Evolutionary conservation across 1,284 basidiomycete species (phyloP).

Genomic region (Rhodofomes roseus): DNA sequence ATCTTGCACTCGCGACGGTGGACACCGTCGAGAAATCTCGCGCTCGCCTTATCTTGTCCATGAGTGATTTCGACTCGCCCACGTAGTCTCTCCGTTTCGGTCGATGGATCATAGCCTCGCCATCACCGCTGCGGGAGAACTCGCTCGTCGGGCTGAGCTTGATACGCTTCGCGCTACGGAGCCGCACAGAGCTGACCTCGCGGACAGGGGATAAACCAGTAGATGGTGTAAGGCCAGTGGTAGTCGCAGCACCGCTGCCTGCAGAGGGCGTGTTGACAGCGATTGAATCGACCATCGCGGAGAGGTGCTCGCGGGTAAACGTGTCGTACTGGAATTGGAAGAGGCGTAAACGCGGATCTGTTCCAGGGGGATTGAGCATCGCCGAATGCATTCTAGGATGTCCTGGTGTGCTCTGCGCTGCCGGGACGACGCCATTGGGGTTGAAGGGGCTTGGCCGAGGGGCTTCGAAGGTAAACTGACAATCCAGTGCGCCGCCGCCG

Average conservation of each 20-base stretch:
- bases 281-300: slow-evolving; percentile 87
- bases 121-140: slow-evolving; percentile 43
- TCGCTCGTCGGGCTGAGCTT: slow-evolving; percentile 64
- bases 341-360: slow-evolving; percentile 75
- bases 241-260: slow-evolving; percentile 33
- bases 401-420: slow-evolving; percentile 53
- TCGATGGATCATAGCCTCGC: slow-evolving; percentile 43
- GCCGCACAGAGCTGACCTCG: slow-evolving; percentile 45
- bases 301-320: slow-evolving; percentile 87
- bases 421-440: slow-evolving; percentile 30
- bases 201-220: slow-evolving; percentile 21
- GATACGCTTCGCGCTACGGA: slow-evolving; percentile 72
- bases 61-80: slow-evolving; percentile 65
- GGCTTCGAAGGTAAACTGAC: slow-evolving; percentile 75
- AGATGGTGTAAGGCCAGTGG: slow-evolving; percentile 27
- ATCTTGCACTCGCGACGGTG: slow-evolving; percentile 42
- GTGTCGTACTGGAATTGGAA: slow-evolving; percentile 95
- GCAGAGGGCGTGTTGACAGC: slow-evolving; percentile 73
- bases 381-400: slow-evolving; percentile 23
- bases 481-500: slow-evolving; percentile 35
- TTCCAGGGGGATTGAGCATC: slow-evolving; percentile 38
- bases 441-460: slow-evolving; percentile 38
- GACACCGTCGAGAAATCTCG: slow-evolving; percentile 73
- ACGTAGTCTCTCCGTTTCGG: slow-evolving; percentile 65
- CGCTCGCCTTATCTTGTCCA: slow-evolving; percentile 72